A percentile compares a stretch with the other conserved stretches of the same genome.
Conservation (phyloP, 2,329 filamentous ascomycete species). For the Thyridium curvatum region DNA sequence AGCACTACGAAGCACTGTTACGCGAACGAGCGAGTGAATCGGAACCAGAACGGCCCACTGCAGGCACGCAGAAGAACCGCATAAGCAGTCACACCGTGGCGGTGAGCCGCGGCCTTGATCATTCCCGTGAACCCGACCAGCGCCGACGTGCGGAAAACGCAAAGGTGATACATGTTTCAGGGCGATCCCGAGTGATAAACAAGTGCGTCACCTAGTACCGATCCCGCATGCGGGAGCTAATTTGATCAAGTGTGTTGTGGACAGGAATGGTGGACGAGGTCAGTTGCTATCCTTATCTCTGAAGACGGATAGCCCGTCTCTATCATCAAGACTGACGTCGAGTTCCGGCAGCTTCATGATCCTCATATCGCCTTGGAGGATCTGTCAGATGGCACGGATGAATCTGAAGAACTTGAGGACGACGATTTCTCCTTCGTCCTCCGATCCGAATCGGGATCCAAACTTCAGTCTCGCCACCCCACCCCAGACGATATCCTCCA, state of each 20-base stretch:
- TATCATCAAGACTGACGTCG: background rate
- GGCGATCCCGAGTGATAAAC: conserved; percentile 7
- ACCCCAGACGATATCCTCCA: conserved; percentile 35
- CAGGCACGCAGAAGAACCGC: no score
- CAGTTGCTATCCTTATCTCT: background rate
- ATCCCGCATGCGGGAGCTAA: background rate
- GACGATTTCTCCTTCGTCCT: background rate
- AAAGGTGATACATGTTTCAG: conserved; percentile 8
- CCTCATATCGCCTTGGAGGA: background rate
- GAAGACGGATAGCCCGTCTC: conserved; percentile 4
- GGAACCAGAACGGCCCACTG: background rate
- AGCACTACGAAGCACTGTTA: conserved; percentile 16
- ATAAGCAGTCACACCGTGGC: no score
- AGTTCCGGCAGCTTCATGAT: conserved; percentile 15
- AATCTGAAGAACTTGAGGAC: background rate
- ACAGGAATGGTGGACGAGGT: conserved; percentile 14
- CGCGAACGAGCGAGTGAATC: conserved; percentile 14
- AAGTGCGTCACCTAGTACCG: conserved; percentile 7
- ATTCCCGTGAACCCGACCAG: background rate
- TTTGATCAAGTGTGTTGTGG: conserved; percentile 8
- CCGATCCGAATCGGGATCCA: background rate
- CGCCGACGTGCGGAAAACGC: conserved; percentile 7
- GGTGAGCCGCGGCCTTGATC: no score
- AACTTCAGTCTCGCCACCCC: background rate
- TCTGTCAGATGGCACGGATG: background rate